phyloP scores from a whole-genome alignment of 2,329 filamentous ascomycete species.

The Aspergillus texensis region DNA sequence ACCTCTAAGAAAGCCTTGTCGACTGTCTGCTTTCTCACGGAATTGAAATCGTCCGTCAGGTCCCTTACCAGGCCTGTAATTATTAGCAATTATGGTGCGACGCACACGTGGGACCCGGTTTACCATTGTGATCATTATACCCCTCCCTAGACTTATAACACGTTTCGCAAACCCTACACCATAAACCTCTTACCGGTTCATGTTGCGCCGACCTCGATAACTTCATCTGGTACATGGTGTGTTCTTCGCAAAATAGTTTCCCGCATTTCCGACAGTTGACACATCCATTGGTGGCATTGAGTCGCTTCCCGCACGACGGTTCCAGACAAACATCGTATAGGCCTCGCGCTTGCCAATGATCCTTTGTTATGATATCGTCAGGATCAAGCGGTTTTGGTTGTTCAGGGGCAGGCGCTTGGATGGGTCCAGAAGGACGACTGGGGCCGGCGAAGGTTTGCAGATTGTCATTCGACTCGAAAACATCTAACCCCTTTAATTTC shows the following conservation, averaged over 20 bases:
- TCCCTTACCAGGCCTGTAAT: constrained; percentile 64
- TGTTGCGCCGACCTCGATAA: constrained; percentile 85
- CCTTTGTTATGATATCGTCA: constrained; percentile 83
- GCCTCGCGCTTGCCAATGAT: constrained; percentile 83
- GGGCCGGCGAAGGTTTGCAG: constrained; percentile 44
- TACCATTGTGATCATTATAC: constrained; percentile 83
- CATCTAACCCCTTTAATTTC: constrained; percentile 87
- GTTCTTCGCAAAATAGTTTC: constrained; percentile 90
- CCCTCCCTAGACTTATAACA: constrained; percentile 96
- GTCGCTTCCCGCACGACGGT: constrained; percentile 76
- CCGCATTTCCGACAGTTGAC: constrained; percentile 95
- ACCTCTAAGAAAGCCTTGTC: constrained; percentile 87
- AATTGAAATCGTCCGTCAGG: constrained; percentile 70
- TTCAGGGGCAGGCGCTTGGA: constrained; percentile 33
- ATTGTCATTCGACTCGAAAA: constrained; percentile 89
- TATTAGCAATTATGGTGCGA: constrained; percentile 10
- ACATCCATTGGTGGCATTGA: constrained; percentile 78
- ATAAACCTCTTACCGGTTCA: constrained; percentile 85
- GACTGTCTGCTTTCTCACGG: constrained; percentile 73
- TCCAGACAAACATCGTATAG: constrained; percentile 82
- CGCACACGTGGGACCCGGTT: neutral
- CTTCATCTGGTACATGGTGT: constrained; percentile 99
- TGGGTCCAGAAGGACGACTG: constrained; percentile 32
- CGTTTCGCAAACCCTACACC: constrained; percentile 97
- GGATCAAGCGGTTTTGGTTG: constrained; percentile 63